phyloP scores from a whole-genome alignment of 306 rosid genomes.

The Dryas alaskensis region DNA sequence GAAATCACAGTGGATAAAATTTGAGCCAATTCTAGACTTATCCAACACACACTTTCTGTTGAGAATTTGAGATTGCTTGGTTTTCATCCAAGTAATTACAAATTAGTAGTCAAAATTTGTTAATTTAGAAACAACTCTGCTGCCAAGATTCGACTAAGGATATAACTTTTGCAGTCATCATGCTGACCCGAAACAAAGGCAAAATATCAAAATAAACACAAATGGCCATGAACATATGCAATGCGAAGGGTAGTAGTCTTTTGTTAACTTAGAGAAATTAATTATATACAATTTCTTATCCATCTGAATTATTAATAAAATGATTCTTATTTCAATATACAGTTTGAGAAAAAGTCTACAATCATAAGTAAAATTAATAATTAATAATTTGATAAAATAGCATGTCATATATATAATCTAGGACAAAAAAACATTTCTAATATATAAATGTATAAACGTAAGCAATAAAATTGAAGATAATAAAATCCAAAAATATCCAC shows the following conservation, averaged over 20 bases:
- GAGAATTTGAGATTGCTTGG: slow-evolving; percentile 1
- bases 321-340: too few species aligned
- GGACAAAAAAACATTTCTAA: too few species aligned
- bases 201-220: background rate
- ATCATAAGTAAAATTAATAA: too few species aligned
- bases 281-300: too few species aligned
- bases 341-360: too few species aligned
- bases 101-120: background rate
- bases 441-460: too few species aligned
- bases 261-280: too few species aligned
- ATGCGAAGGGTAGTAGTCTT: too few species aligned
- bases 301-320: too few species aligned
- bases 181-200: slow-evolving; percentile 21
- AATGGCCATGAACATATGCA: background rate
- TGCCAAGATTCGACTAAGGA: slow-evolving; percentile 10
- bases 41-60: background rate
- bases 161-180: background rate
- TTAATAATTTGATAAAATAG: too few species aligned
- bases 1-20: background rate
- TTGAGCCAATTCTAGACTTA: background rate
- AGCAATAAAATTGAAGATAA: too few species aligned
- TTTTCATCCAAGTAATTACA: background rate
- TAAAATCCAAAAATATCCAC: background rate
- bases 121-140: background rate
- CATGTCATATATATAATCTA: too few species aligned